Evolutionary conservation across 176 grass and related monocot genomes (phyloP).

Genomic region (Oryza glaberrima): DNA sequence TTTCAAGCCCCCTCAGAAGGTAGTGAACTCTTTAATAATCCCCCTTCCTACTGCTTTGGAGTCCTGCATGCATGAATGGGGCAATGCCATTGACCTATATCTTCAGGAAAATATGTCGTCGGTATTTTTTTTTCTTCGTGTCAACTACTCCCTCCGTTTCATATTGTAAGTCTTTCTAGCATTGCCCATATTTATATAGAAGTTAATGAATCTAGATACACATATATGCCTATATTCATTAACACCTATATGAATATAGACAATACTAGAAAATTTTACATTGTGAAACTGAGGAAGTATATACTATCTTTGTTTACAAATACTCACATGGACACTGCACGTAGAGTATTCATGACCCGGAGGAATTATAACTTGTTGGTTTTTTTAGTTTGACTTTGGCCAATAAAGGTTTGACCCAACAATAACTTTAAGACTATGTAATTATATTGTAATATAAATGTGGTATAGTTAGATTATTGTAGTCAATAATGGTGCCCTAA

Average conservation of each 20-base stretch:
- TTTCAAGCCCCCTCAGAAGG: background rate
- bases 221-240: no score
- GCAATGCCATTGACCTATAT: background rate
- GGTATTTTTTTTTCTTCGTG: background rate
- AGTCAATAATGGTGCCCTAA: background rate
- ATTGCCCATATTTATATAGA: no score
- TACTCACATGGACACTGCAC: background rate
- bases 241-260: no score
- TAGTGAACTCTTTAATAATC: slow-evolving; percentile 21
- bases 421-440: background rate
- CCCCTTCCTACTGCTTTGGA: slow-evolving; percentile 7
- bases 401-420: background rate
- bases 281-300: no score
- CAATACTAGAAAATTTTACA: no score
- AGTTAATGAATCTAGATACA: no score
- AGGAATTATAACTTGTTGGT: background rate
- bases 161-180: no score
- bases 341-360: background rate
- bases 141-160: background rate
- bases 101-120: background rate
- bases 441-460: background rate
- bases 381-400: background rate
- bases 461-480: background rate
- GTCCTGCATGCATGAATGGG: background rate
- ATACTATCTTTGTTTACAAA: background rate